These are phyloP conservation scores for Ambrosia trifida DNA, from an alignment of 129 eudicot species.

Conservation along the genomic window DNA sequence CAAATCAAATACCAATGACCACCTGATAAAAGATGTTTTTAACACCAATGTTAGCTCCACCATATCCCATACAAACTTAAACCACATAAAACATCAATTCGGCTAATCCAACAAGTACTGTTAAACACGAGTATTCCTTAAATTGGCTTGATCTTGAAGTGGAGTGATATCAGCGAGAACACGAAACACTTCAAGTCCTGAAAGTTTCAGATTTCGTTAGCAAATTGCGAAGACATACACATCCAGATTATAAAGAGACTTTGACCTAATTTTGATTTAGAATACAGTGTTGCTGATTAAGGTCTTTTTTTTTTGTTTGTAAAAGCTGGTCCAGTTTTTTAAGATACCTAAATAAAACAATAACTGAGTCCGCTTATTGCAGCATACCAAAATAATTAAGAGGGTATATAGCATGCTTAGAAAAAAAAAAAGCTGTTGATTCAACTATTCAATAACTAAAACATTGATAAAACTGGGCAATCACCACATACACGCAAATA, in stretches of 20 bases:
- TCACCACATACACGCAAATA: neutral
- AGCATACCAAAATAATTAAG: too few relatives aligned
- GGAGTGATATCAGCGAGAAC: constrained; percentile 86
- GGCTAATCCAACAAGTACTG: constrained; percentile 20
- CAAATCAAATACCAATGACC: constrained; percentile 17
- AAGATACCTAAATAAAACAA: too few relatives aligned
- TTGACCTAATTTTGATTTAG: neutral
- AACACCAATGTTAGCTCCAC: constrained; percentile 25
- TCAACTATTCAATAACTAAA: neutral
- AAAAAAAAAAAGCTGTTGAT: too few relatives aligned
- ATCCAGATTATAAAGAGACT: neutral
- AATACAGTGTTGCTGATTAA: neutral
- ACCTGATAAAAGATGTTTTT: constrained; percentile 16
- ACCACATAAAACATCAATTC: constrained; percentile 29
- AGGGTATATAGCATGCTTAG: too few relatives aligned
- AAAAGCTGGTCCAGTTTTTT: neutral
- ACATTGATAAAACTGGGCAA: neutral
- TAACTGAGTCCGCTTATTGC: too few relatives aligned
- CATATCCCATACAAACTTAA: constrained; percentile 27
- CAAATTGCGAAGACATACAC: neutral
- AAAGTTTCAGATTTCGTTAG: constrained; percentile 26
- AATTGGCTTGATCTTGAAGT: constrained; percentile 97
- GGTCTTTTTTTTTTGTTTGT: neutral
- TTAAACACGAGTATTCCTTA: constrained; percentile 28
- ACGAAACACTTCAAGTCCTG: constrained; percentile 99